Percentiles rank a stretch among this genome's conserved stretches.
Evolutionary conservation across 179 eudicot species (phyloP).

Genomic region (Silene coronaria): DNA sequence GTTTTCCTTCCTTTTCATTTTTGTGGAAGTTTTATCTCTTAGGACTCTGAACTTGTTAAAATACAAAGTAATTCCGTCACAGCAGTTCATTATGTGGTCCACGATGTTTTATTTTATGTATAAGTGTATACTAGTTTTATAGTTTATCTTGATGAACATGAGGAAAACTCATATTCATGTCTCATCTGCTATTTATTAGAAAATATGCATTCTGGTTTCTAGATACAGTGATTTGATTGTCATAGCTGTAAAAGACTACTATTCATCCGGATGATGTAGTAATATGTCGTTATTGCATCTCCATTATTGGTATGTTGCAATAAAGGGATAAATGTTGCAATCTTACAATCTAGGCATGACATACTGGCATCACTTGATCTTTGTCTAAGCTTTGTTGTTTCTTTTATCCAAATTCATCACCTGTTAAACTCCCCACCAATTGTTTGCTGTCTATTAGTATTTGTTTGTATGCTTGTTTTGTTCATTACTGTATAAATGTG

Average conservation of each 20-base stretch:
- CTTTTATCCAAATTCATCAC: neutral
- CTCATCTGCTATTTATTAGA: neutral
- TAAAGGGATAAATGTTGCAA: too few relatives aligned
- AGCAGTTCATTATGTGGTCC: neutral
- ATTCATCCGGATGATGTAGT: neutral
- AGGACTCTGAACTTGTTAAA: neutral
- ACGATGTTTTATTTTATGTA: neutral
- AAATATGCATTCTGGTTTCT: neutral
- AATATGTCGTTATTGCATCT: neutral
- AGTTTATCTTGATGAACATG: neutral
- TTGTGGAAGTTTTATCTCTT: neutral
- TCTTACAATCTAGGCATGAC: neutral
- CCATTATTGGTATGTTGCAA: neutral
- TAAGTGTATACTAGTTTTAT: neutral
- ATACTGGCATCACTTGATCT: neutral
- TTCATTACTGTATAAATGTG: neutral
- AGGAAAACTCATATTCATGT: neutral
- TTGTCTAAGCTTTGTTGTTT: neutral
- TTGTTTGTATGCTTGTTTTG: neutral
- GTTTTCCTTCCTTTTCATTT: neutral
- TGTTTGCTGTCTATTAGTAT: neutral
- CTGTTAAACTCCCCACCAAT: neutral
- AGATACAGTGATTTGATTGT: constrained; percentile 3
- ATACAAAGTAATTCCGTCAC: constrained; percentile 1
- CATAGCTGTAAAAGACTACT: neutral